Conservation (phyloP, 1,284 basidiomycete species). For the Schizopora paradoxa region DNA sequence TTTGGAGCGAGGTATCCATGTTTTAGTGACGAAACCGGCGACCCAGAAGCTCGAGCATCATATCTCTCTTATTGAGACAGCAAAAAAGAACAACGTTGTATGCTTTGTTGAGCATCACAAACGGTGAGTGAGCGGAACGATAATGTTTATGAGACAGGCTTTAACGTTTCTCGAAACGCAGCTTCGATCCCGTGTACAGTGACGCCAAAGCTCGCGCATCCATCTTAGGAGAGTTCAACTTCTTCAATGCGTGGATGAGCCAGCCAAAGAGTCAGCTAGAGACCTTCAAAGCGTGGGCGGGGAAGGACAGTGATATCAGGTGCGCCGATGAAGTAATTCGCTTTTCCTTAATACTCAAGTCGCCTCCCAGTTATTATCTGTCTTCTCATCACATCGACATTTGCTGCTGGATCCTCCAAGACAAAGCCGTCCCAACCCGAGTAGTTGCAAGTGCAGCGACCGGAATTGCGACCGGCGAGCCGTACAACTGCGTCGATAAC, state of each 20-base stretch:
- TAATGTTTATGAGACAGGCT: background rate
- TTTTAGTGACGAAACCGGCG: conserved; percentile 90
- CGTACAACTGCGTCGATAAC: conserved; percentile 76
- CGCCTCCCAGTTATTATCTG: conserved; percentile 72
- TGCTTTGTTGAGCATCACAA: conserved; percentile 92
- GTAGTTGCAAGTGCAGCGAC: conserved; percentile 86
- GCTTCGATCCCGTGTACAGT: conserved; percentile 90
- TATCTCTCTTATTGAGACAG: conserved; percentile 68
- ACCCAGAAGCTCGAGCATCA: conserved; percentile 84
- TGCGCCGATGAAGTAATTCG: conserved; percentile 29
- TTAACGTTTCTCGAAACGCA: conserved; percentile 24
- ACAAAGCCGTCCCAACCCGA: conserved; percentile 69
- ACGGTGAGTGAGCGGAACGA: conserved; percentile 35
- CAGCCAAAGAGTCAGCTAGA: conserved; percentile 93
- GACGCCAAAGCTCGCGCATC: conserved; percentile 78
- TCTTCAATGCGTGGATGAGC: conserved; percentile 89
- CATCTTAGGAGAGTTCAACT: conserved; percentile 86
- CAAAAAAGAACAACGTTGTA: conserved; percentile 73
- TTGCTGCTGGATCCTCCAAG: conserved; percentile 88
- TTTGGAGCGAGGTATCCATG: conserved; percentile 78
- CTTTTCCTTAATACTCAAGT: conserved; percentile 9
- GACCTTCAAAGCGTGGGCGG: conserved; percentile 93
- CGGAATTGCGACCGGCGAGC: conserved; percentile 83
- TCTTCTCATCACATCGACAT: conserved; percentile 93
- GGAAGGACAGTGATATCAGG: conserved; percentile 89